phyloP scores from a whole-genome alignment of 257 asterid species.

The Lycium barbarum region DNA sequence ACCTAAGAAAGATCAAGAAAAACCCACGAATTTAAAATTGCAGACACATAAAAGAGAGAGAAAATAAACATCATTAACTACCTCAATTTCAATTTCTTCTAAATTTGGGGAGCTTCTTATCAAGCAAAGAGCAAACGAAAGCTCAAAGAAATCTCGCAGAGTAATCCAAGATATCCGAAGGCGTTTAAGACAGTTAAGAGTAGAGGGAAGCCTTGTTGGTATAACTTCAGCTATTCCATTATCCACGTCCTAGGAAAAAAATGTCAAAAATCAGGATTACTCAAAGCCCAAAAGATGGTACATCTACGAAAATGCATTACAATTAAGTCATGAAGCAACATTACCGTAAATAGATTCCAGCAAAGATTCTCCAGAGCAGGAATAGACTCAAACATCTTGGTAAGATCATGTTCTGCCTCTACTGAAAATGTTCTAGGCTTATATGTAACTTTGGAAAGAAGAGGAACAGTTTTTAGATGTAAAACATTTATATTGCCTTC shows the following conservation, averaged over 20 bases:
- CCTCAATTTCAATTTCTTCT: background rate
- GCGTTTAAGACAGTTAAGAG: background rate
- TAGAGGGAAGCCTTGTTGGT: background rate
- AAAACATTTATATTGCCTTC: background rate
- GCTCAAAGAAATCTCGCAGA: background rate
- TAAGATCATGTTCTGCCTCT: background rate
- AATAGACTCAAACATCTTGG: background rate
- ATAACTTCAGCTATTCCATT: background rate
- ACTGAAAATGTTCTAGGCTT: background rate
- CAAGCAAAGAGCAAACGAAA: background rate
- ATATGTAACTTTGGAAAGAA: background rate
- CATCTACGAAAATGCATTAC: background rate
- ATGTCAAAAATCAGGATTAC: background rate
- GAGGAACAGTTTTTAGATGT: background rate
- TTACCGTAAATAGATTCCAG: background rate
- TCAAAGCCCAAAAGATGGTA: background rate
- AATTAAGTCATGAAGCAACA: background rate
- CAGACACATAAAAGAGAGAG: background rate
- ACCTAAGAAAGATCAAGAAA: background rate
- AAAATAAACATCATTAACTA: background rate
- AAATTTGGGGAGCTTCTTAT: background rate
- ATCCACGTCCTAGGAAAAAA: background rate
- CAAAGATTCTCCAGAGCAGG: background rate
- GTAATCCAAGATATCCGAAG: background rate
- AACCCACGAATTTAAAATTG: background rate